A percentile compares a stretch with the other conserved stretches of the same genome.
Conservation (phyloP, 2,329 filamentous ascomycete species). For the Epichloe scottii region DNA sequence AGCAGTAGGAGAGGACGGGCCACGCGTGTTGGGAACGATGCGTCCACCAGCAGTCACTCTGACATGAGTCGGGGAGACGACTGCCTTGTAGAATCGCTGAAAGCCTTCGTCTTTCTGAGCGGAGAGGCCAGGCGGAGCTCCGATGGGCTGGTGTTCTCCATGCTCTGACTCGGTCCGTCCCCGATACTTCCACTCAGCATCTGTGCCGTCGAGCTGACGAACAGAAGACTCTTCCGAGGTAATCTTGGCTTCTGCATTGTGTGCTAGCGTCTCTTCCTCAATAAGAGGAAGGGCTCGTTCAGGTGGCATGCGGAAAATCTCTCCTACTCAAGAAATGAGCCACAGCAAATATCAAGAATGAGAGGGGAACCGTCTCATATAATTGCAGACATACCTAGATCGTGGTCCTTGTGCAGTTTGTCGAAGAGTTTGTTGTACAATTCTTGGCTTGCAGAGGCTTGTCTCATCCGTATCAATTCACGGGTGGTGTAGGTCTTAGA, state of each 20-base stretch:
- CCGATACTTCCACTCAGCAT: constrained; percentile 31
- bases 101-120: constrained; percentile 54
- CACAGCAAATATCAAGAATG: background rate
- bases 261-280: constrained; percentile 16
- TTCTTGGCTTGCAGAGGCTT: constrained; percentile 14
- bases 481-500: constrained; percentile 28
- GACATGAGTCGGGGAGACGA: constrained; percentile 54
- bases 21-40: constrained; percentile 53
- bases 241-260: constrained; percentile 2
- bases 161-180: constrained; percentile 32
- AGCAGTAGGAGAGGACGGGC: constrained; percentile 36
- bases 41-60: constrained; percentile 54
- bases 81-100: constrained; percentile 53
- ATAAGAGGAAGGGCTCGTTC: constrained; percentile 18
- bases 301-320: constrained; percentile 19
- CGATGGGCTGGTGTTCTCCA: constrained; percentile 32
- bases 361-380: background rate
- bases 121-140: constrained; percentile 37
- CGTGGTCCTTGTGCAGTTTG: constrained; percentile 26
- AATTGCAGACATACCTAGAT: constrained; percentile 24
- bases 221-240: constrained; percentile 10
- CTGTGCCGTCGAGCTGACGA: constrained; percentile 27
- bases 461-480: constrained; percentile 29
- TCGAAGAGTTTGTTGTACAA: constrained; percentile 17
- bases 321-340: constrained; percentile 11